Base-by-base conservation (phyloP, 768 basidiomycete species). In the Russula griseocarnosa region DNA sequence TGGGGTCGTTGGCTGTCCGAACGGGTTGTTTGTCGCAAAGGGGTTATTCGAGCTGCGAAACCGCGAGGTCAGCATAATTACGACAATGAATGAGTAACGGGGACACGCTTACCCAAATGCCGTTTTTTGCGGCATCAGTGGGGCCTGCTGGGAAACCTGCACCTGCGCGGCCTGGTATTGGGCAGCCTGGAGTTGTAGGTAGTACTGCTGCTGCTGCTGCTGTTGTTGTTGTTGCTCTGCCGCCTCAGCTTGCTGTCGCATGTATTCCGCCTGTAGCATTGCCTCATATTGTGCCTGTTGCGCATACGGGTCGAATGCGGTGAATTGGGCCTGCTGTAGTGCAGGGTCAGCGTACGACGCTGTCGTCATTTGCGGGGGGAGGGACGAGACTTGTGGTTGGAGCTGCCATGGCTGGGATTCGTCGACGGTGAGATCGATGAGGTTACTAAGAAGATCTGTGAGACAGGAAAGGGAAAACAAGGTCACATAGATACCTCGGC, bases 221-320 rank as follows among this genome's bases (percentile, higher is more conserved):
- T 79, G 77, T 51, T 77, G 72, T 49, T 78, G 73, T 50, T 78
- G 73, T 59, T 69, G 69, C 28, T 78, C 61, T 79, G 60, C 62
- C 55, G 71, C 58, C 73, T 77, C 70, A 9, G 80, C 77, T 65
- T 92, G 89, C 68, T 90, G 88, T 47, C 81, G 83, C 61, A 86
- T 71, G 77, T 83, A 87, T 69, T 91, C 87, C 20, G 85, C 85
- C 73, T 89, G 77, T 63, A 86, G 86, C 68, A 86, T 81, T 11
- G 86, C 86, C 73, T 94, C 91, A 68, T 94, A 91, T 70, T 94
- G 88, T 40, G 86, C 83, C 70, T 94, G 93, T 71, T 92, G 92
- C 70, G 89, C 88, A 66, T 90, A 92, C 0, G 90, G 90, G 74
- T 96, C 96, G 79, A 89, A 96, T 0, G 88, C 83, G 14, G 90